A percentile compares a stretch with the other conserved stretches of the same genome.
Conservation (phyloP, 164 flowering plant species). For the Aristolochia californica region DNA sequence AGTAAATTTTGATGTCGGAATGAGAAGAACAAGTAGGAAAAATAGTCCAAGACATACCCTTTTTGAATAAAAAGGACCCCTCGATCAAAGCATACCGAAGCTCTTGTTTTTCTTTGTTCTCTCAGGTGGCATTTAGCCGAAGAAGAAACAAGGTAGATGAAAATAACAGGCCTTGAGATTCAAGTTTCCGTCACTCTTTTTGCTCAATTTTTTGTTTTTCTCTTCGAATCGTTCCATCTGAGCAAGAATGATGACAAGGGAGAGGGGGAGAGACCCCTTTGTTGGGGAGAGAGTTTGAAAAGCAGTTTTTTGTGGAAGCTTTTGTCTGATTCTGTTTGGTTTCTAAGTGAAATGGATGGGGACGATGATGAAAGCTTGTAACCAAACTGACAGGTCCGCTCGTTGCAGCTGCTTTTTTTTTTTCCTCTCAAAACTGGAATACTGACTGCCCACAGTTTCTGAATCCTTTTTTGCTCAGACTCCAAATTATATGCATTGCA, state of each 20-base stretch:
- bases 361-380: constrained; percentile 29
- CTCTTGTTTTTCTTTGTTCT: too few relatives aligned
- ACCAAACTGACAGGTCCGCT: constrained; percentile 20
- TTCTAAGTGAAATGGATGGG: constrained; percentile 21
- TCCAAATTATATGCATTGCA: constrained; percentile 2
- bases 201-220: neutral
- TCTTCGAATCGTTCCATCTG: constrained; percentile 1
- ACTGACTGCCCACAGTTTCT: neutral
- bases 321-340: constrained; percentile 50
- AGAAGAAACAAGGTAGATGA: neutral
- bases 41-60: too few relatives aligned
- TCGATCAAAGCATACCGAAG: too few relatives aligned
- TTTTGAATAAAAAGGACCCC: too few relatives aligned
- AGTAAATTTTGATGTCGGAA: too few relatives aligned
- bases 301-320: constrained; percentile 33
- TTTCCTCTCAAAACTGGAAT: neutral
- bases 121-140: too few relatives aligned
- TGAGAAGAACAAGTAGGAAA: too few relatives aligned
- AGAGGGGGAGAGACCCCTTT: constrained; percentile 32
- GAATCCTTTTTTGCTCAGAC: neutral
- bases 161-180: neutral
- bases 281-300: constrained; percentile 25
- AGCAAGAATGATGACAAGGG: constrained; percentile 34
- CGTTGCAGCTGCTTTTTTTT: neutral
- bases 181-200: neutral